These are phyloP conservation scores for Trichoderma citrinoviride DNA, from an alignment of 2,329 filamentous ascomycete genomes.

Conservation along the genomic window DNA sequence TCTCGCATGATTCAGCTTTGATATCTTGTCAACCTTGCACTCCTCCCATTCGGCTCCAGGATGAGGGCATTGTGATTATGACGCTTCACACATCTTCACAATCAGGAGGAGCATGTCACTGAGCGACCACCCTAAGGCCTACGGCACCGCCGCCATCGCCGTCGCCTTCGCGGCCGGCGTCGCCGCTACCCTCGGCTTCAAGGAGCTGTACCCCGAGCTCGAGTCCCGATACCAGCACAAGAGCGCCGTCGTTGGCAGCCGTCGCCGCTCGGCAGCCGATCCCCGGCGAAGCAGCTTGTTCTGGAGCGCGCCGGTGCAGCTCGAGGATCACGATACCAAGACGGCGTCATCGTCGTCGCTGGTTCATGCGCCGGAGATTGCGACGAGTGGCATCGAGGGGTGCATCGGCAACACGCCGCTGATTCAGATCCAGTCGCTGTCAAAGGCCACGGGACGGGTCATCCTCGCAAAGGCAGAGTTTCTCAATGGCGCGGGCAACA, in stretches of 20 bases:
- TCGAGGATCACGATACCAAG: slow-evolving; percentile 58
- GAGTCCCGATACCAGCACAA: slow-evolving; percentile 59
- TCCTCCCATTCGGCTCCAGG: background rate
- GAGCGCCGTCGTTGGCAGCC: background rate
- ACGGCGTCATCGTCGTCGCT: slow-evolving; percentile 19
- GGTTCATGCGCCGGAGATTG: slow-evolving; percentile 26
- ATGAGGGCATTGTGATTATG: slow-evolving; percentile 1
- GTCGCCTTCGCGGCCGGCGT: slow-evolving; percentile 76
- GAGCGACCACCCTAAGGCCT: slow-evolving; percentile 59
- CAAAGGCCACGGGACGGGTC: slow-evolving; percentile 78
- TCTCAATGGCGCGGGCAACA: slow-evolving; percentile 89
- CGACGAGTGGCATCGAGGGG: slow-evolving; percentile 80
- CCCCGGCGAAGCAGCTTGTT: slow-evolving; percentile 45
- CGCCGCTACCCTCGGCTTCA: slow-evolving; percentile 71
- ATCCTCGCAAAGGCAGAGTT: slow-evolving; percentile 96
- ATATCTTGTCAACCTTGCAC: background rate
- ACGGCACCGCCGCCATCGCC: slow-evolving; percentile 63
- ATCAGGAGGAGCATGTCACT: slow-evolving; percentile 49
- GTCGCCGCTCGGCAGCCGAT: background rate
- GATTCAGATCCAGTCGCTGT: slow-evolving; percentile 80
- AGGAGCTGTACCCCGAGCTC: slow-evolving; percentile 75
- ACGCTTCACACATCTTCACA: background rate
- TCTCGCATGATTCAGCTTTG: background rate
- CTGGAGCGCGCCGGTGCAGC: slow-evolving; percentile 48
- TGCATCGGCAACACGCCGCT: slow-evolving; percentile 93